Evolutionary conservation across 1,284 basidiomycete species (phyloP), one percentile per base, ranked within the genome.

Genomic region (Cryptococcus hybrid): DNA sequence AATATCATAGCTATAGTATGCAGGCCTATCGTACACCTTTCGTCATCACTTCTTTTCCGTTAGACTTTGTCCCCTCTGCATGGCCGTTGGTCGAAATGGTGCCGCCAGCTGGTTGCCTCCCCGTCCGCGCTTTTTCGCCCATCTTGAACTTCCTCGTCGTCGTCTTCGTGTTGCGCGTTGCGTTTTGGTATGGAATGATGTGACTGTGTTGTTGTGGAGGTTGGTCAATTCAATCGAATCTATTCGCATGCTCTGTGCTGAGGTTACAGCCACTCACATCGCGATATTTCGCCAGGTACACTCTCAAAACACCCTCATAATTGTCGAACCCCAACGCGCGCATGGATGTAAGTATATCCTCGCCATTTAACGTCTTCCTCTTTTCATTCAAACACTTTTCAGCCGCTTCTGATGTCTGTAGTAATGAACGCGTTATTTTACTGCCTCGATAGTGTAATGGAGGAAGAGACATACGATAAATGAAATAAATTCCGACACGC

Each of bases 321-420:
- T 97, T 92, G 68, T 97, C 93, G 66, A 99, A 97, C 6, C 95
- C 94, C 24, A 98, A 82, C 8, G 88, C 85, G 39, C 56, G 92
- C 95, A 80, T 98, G 92, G 57, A 99, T 80, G 79, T 99, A 90
- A 62, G 90, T 85, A 58, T 92, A 85, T 70, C 86, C 90, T 79
- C 95, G 92, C 4, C 92, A 87, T 52, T 95, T 91, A 49, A 94
- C 90, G 73, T 95, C 77, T 98, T 98, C 59, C 89, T 82, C 3
- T 99, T 94, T 78, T 99, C 96, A 68, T 94, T 96, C 60, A 98
- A 81, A 71, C 93, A 96, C 73, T 95, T 97, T 80, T 94, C 95
- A 53, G 93, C 88, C 0, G 91, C 75, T 61, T 77, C 75, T 8
- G 71, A 73, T 24, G 75, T 77, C 75, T 77, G 56, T 7, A 30